Evolutionary conservation across 2,329 filamentous ascomycete species (phyloP).

Genomic region (Talaromyces sp.): DNA sequence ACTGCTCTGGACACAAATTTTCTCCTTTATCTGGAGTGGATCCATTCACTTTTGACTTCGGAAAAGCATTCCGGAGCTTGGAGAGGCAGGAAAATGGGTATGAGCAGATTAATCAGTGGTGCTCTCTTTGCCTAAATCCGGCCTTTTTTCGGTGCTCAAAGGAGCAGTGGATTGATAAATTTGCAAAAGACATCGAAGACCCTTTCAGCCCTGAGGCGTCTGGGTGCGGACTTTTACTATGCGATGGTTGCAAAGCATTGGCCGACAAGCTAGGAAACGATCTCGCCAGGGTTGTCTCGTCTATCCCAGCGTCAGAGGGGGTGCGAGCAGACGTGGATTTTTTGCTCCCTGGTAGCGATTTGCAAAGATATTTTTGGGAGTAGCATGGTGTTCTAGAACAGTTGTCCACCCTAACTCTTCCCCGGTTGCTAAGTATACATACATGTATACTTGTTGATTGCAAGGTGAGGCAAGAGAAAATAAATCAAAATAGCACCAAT

Average conservation of each 20-base stretch:
- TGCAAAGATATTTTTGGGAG: conserved; percentile 16
- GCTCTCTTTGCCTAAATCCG: conserved; percentile 36
- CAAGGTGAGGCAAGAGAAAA: too few relatives aligned
- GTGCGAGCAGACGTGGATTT: conserved; percentile 23
- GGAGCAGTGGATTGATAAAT: conserved; percentile 10
- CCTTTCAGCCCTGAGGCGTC: conserved; percentile 6
- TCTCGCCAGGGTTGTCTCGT: conserved; percentile 16
- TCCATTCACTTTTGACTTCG: conserved; percentile 16
- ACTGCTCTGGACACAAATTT: conserved; percentile 30
- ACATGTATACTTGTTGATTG: too few relatives aligned
- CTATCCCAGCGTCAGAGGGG: conserved; percentile 10
- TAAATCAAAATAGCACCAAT: too few relatives aligned
- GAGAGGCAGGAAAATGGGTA: conserved; percentile 2
- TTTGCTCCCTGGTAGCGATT: conserved; percentile 17
- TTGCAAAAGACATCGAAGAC: conserved; percentile 12
- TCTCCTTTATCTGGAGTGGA: conserved; percentile 18
- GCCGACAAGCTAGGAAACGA: conserved; percentile 15
- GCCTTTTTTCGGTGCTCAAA: conserved; percentile 32
- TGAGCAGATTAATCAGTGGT: conserved; percentile 27
- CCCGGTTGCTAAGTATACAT: too few relatives aligned
- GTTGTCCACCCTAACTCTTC: too few relatives aligned
- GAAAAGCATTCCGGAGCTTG: conserved; percentile 22
- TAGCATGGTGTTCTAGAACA: not conserved
- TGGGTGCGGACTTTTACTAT: conserved; percentile 28
- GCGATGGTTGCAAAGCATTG: conserved; percentile 20